Evolutionary conservation across 306 rosid species (phyloP), one percentile per base, ranked within the genome.

Genomic region (Vicia faba): DNA sequence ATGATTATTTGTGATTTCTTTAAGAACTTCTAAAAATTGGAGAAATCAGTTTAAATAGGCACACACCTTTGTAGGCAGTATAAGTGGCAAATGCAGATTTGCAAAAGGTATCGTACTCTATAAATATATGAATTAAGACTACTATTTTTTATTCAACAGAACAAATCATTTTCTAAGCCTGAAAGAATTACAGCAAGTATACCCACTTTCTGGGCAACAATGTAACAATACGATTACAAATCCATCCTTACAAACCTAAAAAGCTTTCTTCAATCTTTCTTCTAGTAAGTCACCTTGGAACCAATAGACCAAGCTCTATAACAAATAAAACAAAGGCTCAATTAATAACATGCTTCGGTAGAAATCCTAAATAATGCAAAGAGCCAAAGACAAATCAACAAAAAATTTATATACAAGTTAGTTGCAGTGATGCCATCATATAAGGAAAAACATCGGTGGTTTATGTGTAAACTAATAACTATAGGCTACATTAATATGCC

Each of bases 291-390:
- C 92, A 89, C 96, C 96, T 89, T 53, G 91, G 95, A 77, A 84
- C 91, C 8, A 95, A 89, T 71, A 79, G 75, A 64, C 96, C 96
- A 44, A 87, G 83, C 96, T 87, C 98, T 92, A 77, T 77, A 89
- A 80, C 70, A 69, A 70, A 79, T 57, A 64, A 78, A 77, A 79
- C 62, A 74, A 70, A 68, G 49, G 58, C 68, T 71, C 29, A n/a
- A 79, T 78, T 66, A 67, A 72, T 45, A 61, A 51, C 65, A 78
- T 40, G 44, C 9, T 64, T 3, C 15, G 45, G 61, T 6, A 43
- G 25, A 71, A 44, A 31, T 15, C 40, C 19, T 14, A 11, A 26
- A 15, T 2, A 69, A 50, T 11, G 31, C 69, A 49, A n/a, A 29
- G 43, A 12, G 35, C 45, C 36, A 50, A 35, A 35, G 41, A 35